These are phyloP conservation scores for Podaxis sp. DNA, from an alignment of 768 basidiomycete genomes.

Conservation along the genomic window DNA sequence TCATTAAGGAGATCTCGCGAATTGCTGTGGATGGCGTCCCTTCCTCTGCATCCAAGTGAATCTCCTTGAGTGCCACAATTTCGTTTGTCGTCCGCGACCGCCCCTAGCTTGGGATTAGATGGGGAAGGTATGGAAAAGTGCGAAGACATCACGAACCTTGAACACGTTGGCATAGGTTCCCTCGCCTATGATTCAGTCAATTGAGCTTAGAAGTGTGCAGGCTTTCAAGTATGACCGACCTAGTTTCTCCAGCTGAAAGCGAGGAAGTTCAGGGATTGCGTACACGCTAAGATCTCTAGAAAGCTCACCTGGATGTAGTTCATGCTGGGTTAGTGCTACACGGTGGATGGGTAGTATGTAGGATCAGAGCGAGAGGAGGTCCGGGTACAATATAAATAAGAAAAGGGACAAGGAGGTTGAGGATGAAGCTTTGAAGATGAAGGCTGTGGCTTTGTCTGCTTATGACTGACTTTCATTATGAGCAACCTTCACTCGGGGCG, in stretches of 20 bases:
- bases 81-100: conserved; percentile 97
- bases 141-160: conserved; percentile 57
- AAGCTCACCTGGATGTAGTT: conserved; percentile 55
- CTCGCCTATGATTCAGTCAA: conserved; percentile 67
- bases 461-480: conserved; percentile 5
- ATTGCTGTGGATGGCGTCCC: conserved; percentile 99
- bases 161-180: conserved; percentile 98
- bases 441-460: conserved; percentile 9
- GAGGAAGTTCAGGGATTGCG: conserved; percentile 12
- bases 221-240: conserved; percentile 49
- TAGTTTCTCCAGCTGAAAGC: conserved; percentile 79
- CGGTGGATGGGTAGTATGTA: background rate
- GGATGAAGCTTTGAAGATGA: conserved; percentile 1
- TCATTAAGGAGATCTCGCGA: conserved; percentile 98
- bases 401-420: conserved; percentile 10
- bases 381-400: conserved; percentile 4
- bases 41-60: conserved; percentile 98
- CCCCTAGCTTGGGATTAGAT: conserved; percentile 49
- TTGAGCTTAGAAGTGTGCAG: background rate
- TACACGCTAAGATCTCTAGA: background rate
- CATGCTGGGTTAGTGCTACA: conserved; percentile 23
- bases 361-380: background rate
- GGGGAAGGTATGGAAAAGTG: background rate
- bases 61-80: conserved; percentile 97
- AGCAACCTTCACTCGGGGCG: conserved; percentile 7